Evolutionary conservation across 176 grass and related monocot species (phyloP), one percentile per base, ranked within the genome.

Genomic region (Carex pumila): DNA sequence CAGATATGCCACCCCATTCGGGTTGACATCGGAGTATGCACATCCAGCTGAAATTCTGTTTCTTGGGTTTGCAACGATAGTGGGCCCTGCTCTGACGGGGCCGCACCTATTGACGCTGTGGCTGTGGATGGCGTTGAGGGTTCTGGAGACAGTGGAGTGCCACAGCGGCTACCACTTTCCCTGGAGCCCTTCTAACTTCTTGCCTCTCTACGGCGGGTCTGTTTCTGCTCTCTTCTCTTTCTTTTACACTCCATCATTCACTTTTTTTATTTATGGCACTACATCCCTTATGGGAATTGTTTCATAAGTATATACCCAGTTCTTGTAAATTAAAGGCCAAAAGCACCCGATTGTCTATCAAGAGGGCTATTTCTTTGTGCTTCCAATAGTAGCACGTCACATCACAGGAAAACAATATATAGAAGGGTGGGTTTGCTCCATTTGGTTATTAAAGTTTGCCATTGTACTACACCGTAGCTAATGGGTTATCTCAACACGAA

Each of bases 91-190:
- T 87, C 83, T 97, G 37, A 98, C 95, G 19, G 95, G 95, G 12
- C 95, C 95, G 17, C 95, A 97, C 81, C 50, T 98, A 73, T 91
- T 94, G 72, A 98, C 95, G 12, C 83, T 98, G 12, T 93, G 95
- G 95, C 29, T 94, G 15, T 98, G 95, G 95, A 93, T 97, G 92
- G 83, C 88, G 34, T 85, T 97, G 85, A 91, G 94, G 83, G 88
- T 97, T 59, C 65, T 97, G 61, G 94, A 97, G 89, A 97, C 92
- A 4, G 94, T 97, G 21, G 94, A 97, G 88, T 92, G 91, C 87
- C 94, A 97, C 88, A 93, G 95, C 14, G 95, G 95, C 41, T 98
- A 94, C 64, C 95, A 94, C 59, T 98, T 98, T 74, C 92, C 95
- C 7, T 98, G 92, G 92, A 98, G 91, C 89, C 95, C 95, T 45